Conservation (phyloP, 2,329 filamentous ascomycete genomes). For the Epichloe brachyelytri region DNA sequence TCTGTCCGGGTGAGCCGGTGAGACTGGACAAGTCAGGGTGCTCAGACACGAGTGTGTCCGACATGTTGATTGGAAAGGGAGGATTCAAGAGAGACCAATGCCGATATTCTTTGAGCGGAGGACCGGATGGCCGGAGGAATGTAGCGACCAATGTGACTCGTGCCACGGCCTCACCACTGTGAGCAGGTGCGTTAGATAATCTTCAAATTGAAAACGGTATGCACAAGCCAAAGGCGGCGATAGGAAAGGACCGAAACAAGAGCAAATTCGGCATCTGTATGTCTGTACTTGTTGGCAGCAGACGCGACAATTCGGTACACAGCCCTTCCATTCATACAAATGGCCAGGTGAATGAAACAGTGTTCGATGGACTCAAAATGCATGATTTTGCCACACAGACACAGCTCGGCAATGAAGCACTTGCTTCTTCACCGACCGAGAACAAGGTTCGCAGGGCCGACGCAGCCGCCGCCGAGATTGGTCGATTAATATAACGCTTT, state of each 20-base stretch:
- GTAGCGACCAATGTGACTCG: not conserved
- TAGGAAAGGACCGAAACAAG: not conserved
- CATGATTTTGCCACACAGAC: too few relatives aligned
- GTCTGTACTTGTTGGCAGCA: not conserved
- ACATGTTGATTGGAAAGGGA: conserved; percentile 24
- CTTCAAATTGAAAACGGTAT: not conserved
- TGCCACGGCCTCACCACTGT: not conserved
- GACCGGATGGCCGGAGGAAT: not conserved
- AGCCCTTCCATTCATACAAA: not conserved
- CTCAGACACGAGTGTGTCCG: conserved; percentile 32
- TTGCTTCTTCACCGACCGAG: not conserved
- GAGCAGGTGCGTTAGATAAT: not conserved
- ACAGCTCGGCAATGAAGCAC: not conserved
- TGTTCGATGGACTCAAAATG: not conserved
- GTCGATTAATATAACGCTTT: not conserved
- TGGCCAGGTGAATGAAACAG: not conserved
- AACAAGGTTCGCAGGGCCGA: not conserved
- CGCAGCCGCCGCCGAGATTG: not conserved
- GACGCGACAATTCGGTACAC: not conserved
- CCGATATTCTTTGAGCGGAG: not conserved
- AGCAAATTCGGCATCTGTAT: not conserved
- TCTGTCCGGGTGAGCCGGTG: conserved; percentile 33
- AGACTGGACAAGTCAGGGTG: conserved; percentile 33
- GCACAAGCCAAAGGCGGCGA: not conserved
- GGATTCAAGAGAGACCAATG: not conserved